Conservation (phyloP, 2,329 filamentous ascomycete species). For the Claviceps sp. region DNA sequence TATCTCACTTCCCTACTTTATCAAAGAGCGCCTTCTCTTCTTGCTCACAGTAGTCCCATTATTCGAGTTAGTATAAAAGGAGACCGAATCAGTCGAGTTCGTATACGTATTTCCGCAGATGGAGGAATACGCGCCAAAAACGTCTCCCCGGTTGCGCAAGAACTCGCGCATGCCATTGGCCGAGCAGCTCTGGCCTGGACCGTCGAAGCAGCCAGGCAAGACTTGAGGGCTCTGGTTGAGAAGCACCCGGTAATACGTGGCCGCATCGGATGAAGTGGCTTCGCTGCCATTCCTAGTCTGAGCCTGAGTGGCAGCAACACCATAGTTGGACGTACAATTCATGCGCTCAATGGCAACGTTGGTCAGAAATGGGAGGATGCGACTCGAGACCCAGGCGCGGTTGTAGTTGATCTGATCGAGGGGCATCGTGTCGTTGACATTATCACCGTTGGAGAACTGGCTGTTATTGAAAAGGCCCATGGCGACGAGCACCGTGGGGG, state of each 20-base stretch:
- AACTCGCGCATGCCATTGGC: conserved; percentile 24
- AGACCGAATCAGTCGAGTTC: conserved; percentile 22
- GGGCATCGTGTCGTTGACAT: conserved; percentile 51
- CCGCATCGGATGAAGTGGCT: too few relatives aligned
- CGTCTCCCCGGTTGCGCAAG: conserved; percentile 21
- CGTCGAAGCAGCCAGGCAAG: conserved; percentile 27
- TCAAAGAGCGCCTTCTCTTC: neutral
- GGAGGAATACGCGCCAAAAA: conserved; percentile 27
- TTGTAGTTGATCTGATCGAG: conserved; percentile 46
- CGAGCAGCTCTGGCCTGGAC: conserved; percentile 31
- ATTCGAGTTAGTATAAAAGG: conserved; percentile 18
- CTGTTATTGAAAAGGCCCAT: conserved; percentile 60
- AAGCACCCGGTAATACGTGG: conserved; percentile 27
- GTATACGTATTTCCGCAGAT: conserved; percentile 22
- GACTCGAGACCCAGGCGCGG: conserved; percentile 49
- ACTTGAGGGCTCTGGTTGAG: conserved; percentile 30
- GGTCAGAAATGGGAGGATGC: conserved; percentile 50
- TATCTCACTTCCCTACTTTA: neutral
- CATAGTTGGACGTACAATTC: conserved; percentile 28
- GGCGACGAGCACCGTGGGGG: conserved; percentile 51
- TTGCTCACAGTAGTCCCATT: conserved; percentile 12
- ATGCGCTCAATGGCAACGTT: conserved; percentile 55
- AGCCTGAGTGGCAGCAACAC: neutral
- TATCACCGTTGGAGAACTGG: conserved; percentile 33
- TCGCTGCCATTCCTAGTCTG: neutral